Evolutionary conservation across 202 grass and related monocot species (phyloP).

Genomic region (Carex arenaria): DNA sequence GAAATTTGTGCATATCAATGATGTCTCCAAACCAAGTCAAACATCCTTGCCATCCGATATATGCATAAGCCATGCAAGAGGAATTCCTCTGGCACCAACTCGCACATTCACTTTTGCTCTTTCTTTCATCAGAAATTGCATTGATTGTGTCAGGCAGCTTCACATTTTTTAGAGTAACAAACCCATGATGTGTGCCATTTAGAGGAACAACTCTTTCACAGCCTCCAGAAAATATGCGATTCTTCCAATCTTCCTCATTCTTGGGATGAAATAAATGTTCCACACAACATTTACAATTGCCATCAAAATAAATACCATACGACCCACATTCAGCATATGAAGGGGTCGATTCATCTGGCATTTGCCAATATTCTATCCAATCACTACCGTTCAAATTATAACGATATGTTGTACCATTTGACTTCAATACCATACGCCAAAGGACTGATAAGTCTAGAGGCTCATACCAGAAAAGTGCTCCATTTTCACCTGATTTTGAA

Average conservation of each 20-base stretch:
- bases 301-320: slow-evolving; percentile 5
- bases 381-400: neutral
- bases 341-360: neutral
- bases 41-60: slow-evolving; percentile 8
- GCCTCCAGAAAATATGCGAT: slow-evolving; percentile 6
- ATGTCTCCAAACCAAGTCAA: slow-evolving; percentile 26
- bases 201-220: slow-evolving; percentile 8
- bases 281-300: neutral
- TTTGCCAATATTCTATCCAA: slow-evolving; percentile 8
- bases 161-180: neutral
- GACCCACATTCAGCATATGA: slow-evolving; percentile 4
- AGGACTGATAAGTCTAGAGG: neutral
- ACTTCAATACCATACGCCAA: neutral
- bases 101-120: neutral
- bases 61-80: slow-evolving; percentile 30
- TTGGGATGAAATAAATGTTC: neutral
- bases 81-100: slow-evolving; percentile 19
- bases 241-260: neutral
- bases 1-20: slow-evolving; percentile 12
- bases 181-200: slow-evolving; percentile 4
- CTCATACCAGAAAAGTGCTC: slow-evolving; percentile 1
- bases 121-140: neutral
- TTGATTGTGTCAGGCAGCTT: slow-evolving; percentile 35
- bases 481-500: neutral
- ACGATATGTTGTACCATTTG: neutral